These are phyloP conservation scores for barley (Hordeum vulgare) DNA, from an alignment of 176 grass and related monocot genomes.

Conservation along the genomic window DNA sequence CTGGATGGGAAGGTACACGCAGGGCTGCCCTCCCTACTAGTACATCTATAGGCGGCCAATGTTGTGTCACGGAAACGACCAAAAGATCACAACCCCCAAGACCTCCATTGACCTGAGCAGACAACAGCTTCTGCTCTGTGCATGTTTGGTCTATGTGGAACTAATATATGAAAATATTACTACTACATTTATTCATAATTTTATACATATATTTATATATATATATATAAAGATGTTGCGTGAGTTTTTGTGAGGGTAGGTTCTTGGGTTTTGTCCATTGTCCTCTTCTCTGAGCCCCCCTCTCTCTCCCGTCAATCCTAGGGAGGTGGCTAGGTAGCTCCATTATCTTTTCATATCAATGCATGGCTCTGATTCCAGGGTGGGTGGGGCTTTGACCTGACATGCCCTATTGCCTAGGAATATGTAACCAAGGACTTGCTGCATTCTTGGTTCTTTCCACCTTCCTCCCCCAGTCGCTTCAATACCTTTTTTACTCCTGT, in stretches of 20 bases:
- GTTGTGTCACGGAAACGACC: slow-evolving; percentile 70
- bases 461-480: slow-evolving; percentile 32
- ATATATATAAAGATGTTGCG: neutral
- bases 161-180: slow-evolving; percentile 15
- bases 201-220: neutral
- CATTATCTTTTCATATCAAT: slow-evolving; percentile 66
- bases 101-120: slow-evolving; percentile 46
- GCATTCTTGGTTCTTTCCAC: slow-evolving; percentile 36
- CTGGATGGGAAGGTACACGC: slow-evolving; percentile 27
- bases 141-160: slow-evolving; percentile 46
- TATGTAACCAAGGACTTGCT: slow-evolving; percentile 58
- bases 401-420: slow-evolving; percentile 81
- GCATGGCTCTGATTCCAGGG: slow-evolving; percentile 90
- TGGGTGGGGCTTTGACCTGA: slow-evolving; percentile 69
- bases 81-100: slow-evolving; percentile 45
- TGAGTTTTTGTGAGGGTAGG: slow-evolving; percentile 20
- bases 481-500: slow-evolving; percentile 16
- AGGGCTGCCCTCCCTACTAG: slow-evolving; percentile 37
- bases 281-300: slow-evolving; percentile 45
- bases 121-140: slow-evolving; percentile 21
- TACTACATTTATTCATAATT: neutral
- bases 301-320: slow-evolving; percentile 14
- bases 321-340: neutral
- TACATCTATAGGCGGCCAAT: slow-evolving; percentile 45
- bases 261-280: slow-evolving; percentile 57